Evolutionary conservation across 805 yeast species (phyloP).

Genomic region (Saccharomycopsis selenospora): DNA sequence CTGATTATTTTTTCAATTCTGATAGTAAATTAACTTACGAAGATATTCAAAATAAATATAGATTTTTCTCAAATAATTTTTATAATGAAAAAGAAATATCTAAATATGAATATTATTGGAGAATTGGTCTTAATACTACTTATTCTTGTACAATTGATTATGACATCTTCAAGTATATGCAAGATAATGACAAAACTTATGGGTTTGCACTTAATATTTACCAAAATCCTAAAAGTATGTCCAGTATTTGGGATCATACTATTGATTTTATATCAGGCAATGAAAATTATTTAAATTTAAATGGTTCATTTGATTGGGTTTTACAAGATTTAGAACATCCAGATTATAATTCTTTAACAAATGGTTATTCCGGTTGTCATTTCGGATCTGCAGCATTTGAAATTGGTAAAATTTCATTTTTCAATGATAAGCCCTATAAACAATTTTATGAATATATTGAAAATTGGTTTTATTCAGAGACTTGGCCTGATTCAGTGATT

Average conservation of each 20-base stretch:
- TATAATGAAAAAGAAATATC: constrained; percentile 55
- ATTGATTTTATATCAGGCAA: constrained; percentile 46
- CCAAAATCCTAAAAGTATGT: constrained; percentile 59
- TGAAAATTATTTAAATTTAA: constrained; percentile 50
- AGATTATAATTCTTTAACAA: constrained; percentile 39
- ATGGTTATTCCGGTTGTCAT: constrained; percentile 61
- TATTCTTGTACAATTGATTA: constrained; percentile 65
- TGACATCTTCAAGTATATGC: constrained; percentile 70
- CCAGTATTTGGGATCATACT: constrained; percentile 63
- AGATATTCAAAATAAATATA: constrained; percentile 68
- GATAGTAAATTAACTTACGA: constrained; percentile 38
- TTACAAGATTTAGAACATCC: constrained; percentile 50
- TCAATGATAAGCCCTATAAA: constrained; percentile 56
- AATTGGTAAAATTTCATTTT: constrained; percentile 76
- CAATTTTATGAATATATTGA: constrained; percentile 60
- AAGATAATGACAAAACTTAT: constrained; percentile 55
- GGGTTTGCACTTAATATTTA: constrained; percentile 66
- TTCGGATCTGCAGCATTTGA: constrained; percentile 82
- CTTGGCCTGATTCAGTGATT: constrained; percentile 94
- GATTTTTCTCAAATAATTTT: constrained; percentile 61
- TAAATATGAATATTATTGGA: constrained; percentile 66
- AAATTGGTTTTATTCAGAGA: constrained; percentile 75
- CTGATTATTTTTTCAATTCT: constrained; percentile 40
- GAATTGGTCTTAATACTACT: constrained; percentile 66
- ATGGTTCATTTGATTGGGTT: constrained; percentile 58